Base-by-base conservation (phyloP, 2,329 filamentous ascomycete genomes). In the Fusarium pseudograminearum region DNA sequence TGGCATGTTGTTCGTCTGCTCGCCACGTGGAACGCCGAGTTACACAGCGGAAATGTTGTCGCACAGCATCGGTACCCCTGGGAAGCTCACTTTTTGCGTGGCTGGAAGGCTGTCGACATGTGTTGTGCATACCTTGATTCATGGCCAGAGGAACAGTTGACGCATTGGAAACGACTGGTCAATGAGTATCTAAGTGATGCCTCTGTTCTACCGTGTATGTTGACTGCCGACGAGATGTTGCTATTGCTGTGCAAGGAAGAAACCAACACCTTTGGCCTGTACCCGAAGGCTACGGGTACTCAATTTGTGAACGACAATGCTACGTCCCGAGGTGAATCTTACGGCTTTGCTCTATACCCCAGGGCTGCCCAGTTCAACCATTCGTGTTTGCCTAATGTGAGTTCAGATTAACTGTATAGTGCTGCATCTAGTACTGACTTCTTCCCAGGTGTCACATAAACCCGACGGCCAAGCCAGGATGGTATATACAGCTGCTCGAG, bases 341-440 rank as follows among this genome's bases (percentile, higher is more conserved):
- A 76, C 22, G 75, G 74, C 7, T 52, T 77, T 45, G 62, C 67
- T 3, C 20, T 77, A 11, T 77, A 70, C 52, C 75, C 75, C 1
- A 71, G 75, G 9, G 75, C 75, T 5, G 75, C 75, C 14, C 73
- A 71, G 47, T 77, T 77, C 11, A 77, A 77, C 18, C 75, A 77
- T 51, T 77, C 75, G 9, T 77, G 75, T n/a, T 22, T 59, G 15
- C 75, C 75, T 15, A 77, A 76, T 42, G 75, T 76, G 61, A 68
- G 75, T 66, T 22, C 9, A 4, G 6, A 24, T 12, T 30, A 11
- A 26, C n/a, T 10, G 5, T 10, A 1, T 16, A 16, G 8, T 20
- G 4, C 20, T 18, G 4, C 0, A 1, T 18, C 7, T 3, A 26
- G 20, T 3, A 30, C 62, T 65, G n/a, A 68, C 50, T 47, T 11